Evolutionary conservation across 2,329 filamentous ascomycete species (phyloP).

Genomic region (Phaeosphaeriaceae sp.): DNA sequence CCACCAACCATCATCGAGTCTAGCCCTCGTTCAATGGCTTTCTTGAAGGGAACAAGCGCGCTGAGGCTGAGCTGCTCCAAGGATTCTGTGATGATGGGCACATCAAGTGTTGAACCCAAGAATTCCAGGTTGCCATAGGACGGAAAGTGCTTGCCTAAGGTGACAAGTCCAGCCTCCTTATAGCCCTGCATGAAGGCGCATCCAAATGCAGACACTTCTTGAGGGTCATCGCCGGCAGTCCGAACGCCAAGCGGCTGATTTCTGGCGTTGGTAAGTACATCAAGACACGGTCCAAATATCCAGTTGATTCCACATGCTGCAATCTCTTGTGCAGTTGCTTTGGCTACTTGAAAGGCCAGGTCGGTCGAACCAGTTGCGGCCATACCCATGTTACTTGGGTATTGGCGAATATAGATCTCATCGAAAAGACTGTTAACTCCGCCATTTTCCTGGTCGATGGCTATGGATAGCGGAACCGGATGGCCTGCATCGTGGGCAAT

Average conservation of each 20-base stretch:
- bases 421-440: constrained; percentile 97
- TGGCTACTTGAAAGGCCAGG: constrained; percentile 86
- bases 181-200: constrained; percentile 92
- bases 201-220: constrained; percentile 91
- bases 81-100: constrained; percentile 94
- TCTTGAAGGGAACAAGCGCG: constrained; percentile 88
- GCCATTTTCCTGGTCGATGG: constrained; percentile 96
- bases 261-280: constrained; percentile 90
- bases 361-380: constrained; percentile 89
- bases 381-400: constrained; percentile 94
- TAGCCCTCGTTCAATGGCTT: constrained; percentile 83
- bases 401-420: constrained; percentile 94
- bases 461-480: constrained; percentile 86
- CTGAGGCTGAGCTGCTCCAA: constrained; percentile 91
- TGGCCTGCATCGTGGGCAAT: constrained; percentile 92
- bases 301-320: constrained; percentile 94
- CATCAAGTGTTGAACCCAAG: constrained; percentile 85
- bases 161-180: constrained; percentile 86
- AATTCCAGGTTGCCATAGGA: constrained; percentile 96
- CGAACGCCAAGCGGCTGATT: constrained; percentile 91
- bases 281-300: constrained; percentile 91
- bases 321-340: constrained; percentile 91
- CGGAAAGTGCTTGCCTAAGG: constrained; percentile 94
- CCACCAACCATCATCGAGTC: constrained; percentile 97
- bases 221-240: constrained; percentile 89